Evolutionary conservation across 331 rosid species (phyloP).

Genomic region (Quercus lobata): DNA sequence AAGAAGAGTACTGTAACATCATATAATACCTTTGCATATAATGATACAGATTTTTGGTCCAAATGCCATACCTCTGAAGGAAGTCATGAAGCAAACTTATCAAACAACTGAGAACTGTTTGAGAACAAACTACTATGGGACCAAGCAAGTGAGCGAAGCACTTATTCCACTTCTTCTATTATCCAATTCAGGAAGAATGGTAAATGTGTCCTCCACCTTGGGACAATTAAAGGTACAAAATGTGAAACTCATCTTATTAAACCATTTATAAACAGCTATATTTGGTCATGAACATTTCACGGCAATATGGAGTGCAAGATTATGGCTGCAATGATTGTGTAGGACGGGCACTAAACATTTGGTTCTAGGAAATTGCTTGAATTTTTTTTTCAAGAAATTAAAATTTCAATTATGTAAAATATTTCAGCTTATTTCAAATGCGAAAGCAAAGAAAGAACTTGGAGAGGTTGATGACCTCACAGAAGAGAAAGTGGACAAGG

Average conservation of each 20-base stretch:
- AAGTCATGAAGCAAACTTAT: not conserved
- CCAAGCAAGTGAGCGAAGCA: slow-evolving; percentile 30
- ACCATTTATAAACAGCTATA: too few species aligned
- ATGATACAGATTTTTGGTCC: not conserved
- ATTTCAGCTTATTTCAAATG: not conserved
- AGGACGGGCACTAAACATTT: too few species aligned
- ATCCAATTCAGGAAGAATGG: slow-evolving; percentile 31
- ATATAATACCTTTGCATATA: not conserved
- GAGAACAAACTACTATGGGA: slow-evolving; percentile 26
- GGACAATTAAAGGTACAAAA: not conserved
- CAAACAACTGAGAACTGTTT: slow-evolving; percentile 15
- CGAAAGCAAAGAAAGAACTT: slow-evolving; percentile 6
- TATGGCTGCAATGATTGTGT: too few species aligned
- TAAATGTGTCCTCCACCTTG: slow-evolving; percentile 3
- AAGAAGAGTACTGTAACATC: not conserved
- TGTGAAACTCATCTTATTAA: too few species aligned
- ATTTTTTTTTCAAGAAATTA: not conserved
- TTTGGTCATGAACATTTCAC: not conserved
- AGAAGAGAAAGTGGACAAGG: slow-evolving; percentile 20
- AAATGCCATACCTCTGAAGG: slow-evolving; percentile 17
- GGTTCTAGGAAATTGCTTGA: not conserved
- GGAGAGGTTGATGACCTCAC: slow-evolving; percentile 12
- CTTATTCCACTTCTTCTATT: slow-evolving; percentile 26
- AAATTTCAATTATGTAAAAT: not conserved
- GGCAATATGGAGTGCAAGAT: too few species aligned